Evolutionary conservation across 495 filamentous ascomycete species (phyloP).

Genomic region (Tirmania nivea): DNA sequence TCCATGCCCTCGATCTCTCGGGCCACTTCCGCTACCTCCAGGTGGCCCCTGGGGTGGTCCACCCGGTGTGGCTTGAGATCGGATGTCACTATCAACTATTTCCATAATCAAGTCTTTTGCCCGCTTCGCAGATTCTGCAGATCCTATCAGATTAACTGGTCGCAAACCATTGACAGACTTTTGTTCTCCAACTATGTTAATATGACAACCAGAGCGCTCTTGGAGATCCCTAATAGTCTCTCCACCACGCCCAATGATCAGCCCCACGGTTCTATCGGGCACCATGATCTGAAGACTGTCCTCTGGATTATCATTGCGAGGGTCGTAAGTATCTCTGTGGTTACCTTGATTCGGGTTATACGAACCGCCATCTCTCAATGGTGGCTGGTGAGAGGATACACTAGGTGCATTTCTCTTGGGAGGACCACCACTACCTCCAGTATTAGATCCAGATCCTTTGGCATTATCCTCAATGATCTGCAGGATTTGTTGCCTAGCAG

Average conservation of each 20-base stretch:
- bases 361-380: conserved; percentile 22
- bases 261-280: conserved; percentile 64
- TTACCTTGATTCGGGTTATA: conserved; percentile 5
- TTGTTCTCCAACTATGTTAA: conserved; percentile 70
- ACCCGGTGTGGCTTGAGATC: conserved; percentile 31
- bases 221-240: conserved; percentile 80
- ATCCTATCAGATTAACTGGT: conserved; percentile 66
- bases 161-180: conserved; percentile 67
- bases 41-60: conserved; percentile 7
- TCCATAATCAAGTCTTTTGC: conserved; percentile 67
- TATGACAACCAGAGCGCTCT: conserved; percentile 63
- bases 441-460: conserved; percentile 24
- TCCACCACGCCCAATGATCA: conserved; percentile 67
- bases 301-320: conserved; percentile 32
- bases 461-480: conserved; percentile 60
- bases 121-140: conserved; percentile 36
- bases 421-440: conserved; percentile 24
- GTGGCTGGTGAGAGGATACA: conserved; percentile 8
- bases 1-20: conserved; percentile 1
- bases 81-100: conserved; percentile 57
- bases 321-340: background rate
- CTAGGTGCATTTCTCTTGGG: background rate
- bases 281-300: conserved; percentile 68
- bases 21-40: conserved; percentile 8
- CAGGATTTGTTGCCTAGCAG: conserved; percentile 53